Evolutionary conservation across 345 rosid species (phyloP).

Genomic region (Camelina neglecta): DNA sequence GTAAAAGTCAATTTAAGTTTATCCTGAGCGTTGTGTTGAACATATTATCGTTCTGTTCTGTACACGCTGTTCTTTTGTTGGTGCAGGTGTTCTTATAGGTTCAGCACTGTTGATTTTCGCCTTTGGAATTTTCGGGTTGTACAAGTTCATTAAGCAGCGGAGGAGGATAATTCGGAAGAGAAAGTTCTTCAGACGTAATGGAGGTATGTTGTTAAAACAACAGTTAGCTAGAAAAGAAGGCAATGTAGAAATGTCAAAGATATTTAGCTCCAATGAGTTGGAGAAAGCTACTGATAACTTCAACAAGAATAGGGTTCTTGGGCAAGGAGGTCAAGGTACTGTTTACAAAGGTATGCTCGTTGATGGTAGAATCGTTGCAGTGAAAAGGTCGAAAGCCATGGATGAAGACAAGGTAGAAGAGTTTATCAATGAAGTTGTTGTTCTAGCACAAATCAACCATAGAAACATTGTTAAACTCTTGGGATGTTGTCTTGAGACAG

Average conservation of each 20-base stretch:
- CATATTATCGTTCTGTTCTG: not conserved
- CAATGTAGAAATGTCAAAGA: conserved; percentile 33
- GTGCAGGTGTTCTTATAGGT: conserved; percentile 39
- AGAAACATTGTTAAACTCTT: conserved; percentile 43
- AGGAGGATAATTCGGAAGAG: not conserved
- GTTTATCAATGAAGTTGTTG: conserved; percentile 46
- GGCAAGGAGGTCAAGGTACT: conserved; percentile 49
- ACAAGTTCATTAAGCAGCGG: not conserved
- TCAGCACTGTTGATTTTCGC: conserved; percentile 22
- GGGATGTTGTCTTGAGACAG: conserved; percentile 44
- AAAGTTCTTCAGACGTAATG: conserved; percentile 41
- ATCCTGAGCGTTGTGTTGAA: not conserved
- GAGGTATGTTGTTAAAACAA: conserved; percentile 43
- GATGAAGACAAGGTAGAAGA: conserved; percentile 44
- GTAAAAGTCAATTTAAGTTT: not conserved
- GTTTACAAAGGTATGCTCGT: conserved; percentile 41
- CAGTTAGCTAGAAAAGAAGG: conserved; percentile 39
- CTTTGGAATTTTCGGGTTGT: conserved; percentile 31
- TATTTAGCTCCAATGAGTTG: conserved; percentile 39
- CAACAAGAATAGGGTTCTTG: conserved; percentile 37
- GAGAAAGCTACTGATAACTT: conserved; percentile 44
- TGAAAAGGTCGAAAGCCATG: conserved; percentile 33
- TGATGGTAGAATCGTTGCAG: conserved; percentile 36
- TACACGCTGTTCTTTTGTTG: not conserved
- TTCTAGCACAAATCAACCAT: conserved; percentile 41